Conservation (phyloP, 768 basidiomycete species). For the Leucocoprinus leucothites region DNA sequence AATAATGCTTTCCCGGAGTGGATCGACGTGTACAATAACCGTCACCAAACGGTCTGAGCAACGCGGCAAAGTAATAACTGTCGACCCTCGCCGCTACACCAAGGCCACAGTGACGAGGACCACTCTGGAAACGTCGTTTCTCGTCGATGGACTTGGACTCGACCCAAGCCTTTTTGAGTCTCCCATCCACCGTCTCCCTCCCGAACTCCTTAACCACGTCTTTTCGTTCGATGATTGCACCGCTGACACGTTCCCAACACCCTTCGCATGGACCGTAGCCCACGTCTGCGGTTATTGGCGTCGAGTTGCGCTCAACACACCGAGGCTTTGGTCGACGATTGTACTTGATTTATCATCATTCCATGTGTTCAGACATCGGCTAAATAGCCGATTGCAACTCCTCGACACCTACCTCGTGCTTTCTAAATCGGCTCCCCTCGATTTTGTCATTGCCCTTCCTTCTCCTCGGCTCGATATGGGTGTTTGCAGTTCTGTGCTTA, state of each 20-base stretch:
- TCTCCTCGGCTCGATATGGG: not conserved
- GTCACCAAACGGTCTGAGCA: not conserved
- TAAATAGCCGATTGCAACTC: not conserved
- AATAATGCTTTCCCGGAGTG: too few species aligned
- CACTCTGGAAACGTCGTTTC: not conserved
- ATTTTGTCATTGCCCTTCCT: not conserved
- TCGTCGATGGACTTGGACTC: not conserved
- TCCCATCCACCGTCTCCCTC: conserved; percentile 1
- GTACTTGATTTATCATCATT: not conserved
- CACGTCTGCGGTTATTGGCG: conserved; percentile 2
- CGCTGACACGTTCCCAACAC: not conserved
- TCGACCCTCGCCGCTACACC: not conserved
- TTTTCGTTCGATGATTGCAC: not conserved
- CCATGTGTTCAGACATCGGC: not conserved
- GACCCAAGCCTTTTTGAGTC: not conserved
- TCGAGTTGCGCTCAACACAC: not conserved
- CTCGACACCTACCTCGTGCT: not conserved
- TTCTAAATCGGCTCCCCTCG: not conserved
- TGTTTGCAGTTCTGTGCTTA: not conserved
- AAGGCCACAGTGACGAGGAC: not conserved
- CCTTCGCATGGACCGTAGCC: not conserved
- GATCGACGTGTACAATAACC: too few species aligned
- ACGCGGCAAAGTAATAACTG: not conserved
- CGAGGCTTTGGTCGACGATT: not conserved
- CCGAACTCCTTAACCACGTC: not conserved